phyloP scores from a whole-genome alignment of 1,284 basidiomycete species.

The Cryptococcus hybrid region DNA sequence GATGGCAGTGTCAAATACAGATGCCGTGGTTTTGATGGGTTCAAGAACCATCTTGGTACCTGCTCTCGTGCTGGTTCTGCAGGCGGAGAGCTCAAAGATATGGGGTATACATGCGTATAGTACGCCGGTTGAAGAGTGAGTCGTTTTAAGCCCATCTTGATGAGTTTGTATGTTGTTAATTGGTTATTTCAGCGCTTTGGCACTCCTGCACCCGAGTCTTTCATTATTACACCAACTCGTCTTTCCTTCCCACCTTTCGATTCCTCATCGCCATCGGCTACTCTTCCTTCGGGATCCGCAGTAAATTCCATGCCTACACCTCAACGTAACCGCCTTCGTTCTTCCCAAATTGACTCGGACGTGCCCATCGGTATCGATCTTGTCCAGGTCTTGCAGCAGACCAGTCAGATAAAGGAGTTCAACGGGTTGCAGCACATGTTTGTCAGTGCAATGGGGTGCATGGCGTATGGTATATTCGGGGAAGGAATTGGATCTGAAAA shows the following conservation, averaged over 20 bases:
- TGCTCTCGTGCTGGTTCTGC: constrained; percentile 29
- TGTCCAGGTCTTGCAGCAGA: constrained; percentile 15
- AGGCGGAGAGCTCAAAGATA: constrained; percentile 26
- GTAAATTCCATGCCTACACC: neutral
- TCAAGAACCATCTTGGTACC: constrained; percentile 31
- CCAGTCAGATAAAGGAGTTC: constrained; percentile 49
- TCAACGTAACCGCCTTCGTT: neutral
- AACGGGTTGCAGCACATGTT: constrained; percentile 72
- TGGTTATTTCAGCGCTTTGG: constrained; percentile 22
- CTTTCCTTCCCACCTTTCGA: constrained; percentile 26
- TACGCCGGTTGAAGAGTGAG: constrained; percentile 21
- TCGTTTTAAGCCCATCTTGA: neutral
- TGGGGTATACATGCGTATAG: constrained; percentile 28
- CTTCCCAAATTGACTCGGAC: constrained; percentile 6
- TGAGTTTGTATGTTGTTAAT: neutral
- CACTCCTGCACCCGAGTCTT: constrained; percentile 26
- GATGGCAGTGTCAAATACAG: constrained; percentile 28
- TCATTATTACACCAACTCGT: constrained; percentile 42
- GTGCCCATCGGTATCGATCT: constrained; percentile 35
- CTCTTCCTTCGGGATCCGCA: neutral
- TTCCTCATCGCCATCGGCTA: neutral
- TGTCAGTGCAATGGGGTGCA: constrained; percentile 67
- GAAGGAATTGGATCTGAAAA: constrained; percentile 8
- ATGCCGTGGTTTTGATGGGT: constrained; percentile 36
- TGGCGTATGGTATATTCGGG: constrained; percentile 67